Conservation (phyloP, 176 grass and related monocot genomes). For the Alopecurus myosuroides region DNA sequence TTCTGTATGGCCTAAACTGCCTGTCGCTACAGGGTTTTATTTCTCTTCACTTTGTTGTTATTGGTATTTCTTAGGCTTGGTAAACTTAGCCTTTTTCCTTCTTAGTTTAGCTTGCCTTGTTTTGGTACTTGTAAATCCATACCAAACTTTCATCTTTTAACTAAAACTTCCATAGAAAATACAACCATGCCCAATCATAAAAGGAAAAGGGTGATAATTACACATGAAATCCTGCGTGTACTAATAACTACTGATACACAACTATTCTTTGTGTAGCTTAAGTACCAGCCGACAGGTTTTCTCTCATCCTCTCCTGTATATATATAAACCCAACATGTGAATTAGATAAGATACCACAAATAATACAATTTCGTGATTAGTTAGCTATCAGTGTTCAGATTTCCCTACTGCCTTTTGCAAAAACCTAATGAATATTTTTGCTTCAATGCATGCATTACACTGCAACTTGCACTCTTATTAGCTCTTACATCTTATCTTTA, state of each 20-base stretch:
- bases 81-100: too few relatives aligned
- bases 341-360: not conserved
- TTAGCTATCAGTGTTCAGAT: not conserved
- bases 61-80: not conserved
- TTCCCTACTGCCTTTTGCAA: not conserved
- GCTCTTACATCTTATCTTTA: not conserved
- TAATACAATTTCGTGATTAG: too few relatives aligned
- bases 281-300: not conserved
- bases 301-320: not conserved
- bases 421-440: conserved; percentile 22
- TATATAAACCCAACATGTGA: not conserved
- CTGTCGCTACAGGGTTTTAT: not conserved
- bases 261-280: not conserved
- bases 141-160: too few relatives aligned
- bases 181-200: too few relatives aligned
- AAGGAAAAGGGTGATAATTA: too few relatives aligned
- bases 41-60: not conserved
- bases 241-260: too few relatives aligned
- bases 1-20: not conserved
- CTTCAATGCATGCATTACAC: not conserved
- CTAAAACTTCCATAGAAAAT: too few relatives aligned
- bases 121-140: too few relatives aligned
- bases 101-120: too few relatives aligned
- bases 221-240: not conserved
- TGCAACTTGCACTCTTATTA: not conserved